A percentile compares a stretch with the other conserved stretches of the same genome.
These are phyloP conservation scores for Filobasidium wieringae DNA, from an alignment of 768 basidiomycete genomes.

Conservation along the genomic window DNA sequence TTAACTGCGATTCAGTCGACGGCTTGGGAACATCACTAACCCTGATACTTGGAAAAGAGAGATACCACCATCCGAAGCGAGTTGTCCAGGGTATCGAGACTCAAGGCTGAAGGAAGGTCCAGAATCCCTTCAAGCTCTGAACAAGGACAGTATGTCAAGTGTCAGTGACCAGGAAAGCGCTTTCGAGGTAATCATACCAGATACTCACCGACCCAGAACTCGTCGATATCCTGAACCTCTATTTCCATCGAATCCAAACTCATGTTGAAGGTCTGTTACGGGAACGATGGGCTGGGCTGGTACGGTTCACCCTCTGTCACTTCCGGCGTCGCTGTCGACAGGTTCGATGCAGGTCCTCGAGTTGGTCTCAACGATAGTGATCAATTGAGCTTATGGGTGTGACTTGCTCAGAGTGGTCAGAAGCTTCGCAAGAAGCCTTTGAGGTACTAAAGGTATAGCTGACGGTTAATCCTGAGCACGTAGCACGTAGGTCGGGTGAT, in stretches of 20 bases:
- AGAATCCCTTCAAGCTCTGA: slow-evolving; percentile 80
- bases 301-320: too few species aligned
- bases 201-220: slow-evolving; percentile 11
- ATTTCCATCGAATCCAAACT: slow-evolving; percentile 1
- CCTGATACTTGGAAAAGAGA: slow-evolving; percentile 75
- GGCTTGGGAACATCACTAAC: slow-evolving; percentile 42
- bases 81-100: slow-evolving; percentile 64
- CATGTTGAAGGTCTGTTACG: slow-evolving; percentile 4
- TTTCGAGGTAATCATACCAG: neutral
- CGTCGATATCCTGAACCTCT: slow-evolving; percentile 7
- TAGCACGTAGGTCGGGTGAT: too few species aligned
- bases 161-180: neutral
- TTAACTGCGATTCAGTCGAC: neutral
- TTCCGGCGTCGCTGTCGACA: too few species aligned
- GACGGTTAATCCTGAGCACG: too few species aligned
- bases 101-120: slow-evolving; percentile 52
- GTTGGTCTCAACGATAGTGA: too few species aligned
- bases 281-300: too few species aligned
- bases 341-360: too few species aligned
- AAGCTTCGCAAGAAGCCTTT: too few species aligned
- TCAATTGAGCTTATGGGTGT: too few species aligned
- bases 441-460: too few species aligned
- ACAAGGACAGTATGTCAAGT: neutral
- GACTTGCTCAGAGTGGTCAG: too few species aligned
- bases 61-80: slow-evolving; percentile 63